Percentiles rank a stretch among this genome's conserved stretches.
These are phyloP conservation scores for Pezicula radicicola DNA, from an alignment of 2,329 filamentous ascomycete species.

Conservation along the genomic window DNA sequence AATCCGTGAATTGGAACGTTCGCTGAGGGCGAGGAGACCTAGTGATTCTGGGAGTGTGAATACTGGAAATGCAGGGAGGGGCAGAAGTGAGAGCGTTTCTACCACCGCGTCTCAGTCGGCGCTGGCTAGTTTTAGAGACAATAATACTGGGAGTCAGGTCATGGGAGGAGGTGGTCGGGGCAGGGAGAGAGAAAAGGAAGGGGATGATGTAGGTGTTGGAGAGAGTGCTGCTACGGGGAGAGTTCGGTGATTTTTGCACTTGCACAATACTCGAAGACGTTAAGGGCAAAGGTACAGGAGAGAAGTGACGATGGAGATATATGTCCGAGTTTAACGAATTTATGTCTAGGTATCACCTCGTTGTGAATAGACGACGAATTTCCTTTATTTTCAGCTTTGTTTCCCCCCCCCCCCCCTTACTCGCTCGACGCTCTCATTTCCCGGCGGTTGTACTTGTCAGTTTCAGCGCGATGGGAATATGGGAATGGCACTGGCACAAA, in stretches of 20 bases:
- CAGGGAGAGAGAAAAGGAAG: conserved; percentile 35
- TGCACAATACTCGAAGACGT: too few species aligned
- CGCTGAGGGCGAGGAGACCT: conserved; percentile 33
- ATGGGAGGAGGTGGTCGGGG: conserved; percentile 30
- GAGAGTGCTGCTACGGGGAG: conserved; percentile 56
- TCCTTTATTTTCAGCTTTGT: too few species aligned
- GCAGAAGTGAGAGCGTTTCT: conserved; percentile 50
- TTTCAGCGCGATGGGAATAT: too few species aligned
- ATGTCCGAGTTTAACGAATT: too few species aligned
- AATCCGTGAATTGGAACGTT: conserved; percentile 59
- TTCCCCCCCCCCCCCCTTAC: too few species aligned
- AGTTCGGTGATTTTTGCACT: neutral
- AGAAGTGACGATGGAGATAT: too few species aligned
- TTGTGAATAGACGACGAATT: too few species aligned
- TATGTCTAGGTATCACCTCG: too few species aligned
- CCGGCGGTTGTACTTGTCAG: too few species aligned
- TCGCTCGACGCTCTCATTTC: too few species aligned
- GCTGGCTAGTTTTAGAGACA: conserved; percentile 40
- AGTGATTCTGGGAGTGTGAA: conserved; percentile 30
- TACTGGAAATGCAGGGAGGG: conserved; percentile 37
- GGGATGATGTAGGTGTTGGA: conserved; percentile 55
- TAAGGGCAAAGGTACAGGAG: too few species aligned
- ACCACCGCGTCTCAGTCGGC: conserved; percentile 30
- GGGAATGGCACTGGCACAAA: too few species aligned
- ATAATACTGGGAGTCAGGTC: conserved; percentile 38